Evolutionary conservation across 139 green algal genomes (phyloP).

Genomic region (Haematococcus lacustris): DNA sequence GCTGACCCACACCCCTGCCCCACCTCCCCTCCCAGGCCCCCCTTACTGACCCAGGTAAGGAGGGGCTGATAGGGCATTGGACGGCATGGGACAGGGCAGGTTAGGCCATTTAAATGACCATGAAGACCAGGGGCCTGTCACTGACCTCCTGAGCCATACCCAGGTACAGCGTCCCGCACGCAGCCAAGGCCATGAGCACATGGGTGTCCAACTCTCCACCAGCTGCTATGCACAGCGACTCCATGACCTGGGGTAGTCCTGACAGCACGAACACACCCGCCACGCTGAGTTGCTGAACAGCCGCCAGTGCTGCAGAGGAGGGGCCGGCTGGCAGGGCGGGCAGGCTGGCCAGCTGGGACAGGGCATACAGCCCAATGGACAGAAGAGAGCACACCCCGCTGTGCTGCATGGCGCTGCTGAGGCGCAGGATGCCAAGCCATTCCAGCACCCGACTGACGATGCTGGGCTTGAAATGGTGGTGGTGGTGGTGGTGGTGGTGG

Average conservation of each 20-base stretch:
- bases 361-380: neutral
- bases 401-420: neutral
- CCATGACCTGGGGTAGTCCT: slow-evolving; percentile 40
- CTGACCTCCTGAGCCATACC: slow-evolving; percentile 64
- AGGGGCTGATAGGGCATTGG: no score
- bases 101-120: neutral
- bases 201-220: slow-evolving; percentile 65
- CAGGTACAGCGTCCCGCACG: slow-evolving; percentile 59
- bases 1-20: no score
- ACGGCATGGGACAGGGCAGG: neutral
- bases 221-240: slow-evolving; percentile 20
- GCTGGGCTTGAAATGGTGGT: neutral
- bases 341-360: slow-evolving; percentile 5
- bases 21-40: no score
- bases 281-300: neutral
- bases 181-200: slow-evolving; percentile 74
- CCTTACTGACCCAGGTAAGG: no score
- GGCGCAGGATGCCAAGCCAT: neutral
- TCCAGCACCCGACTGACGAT: neutral
- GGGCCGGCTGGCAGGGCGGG: neutral
- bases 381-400: neutral
- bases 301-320: neutral
- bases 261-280: slow-evolving; percentile 9
- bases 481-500: neutral
- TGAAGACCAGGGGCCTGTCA: neutral